Base-by-base conservation (phyloP, 2,329 filamentous ascomycete genomes). In the Arthrobotrys sinensis region DNA sequence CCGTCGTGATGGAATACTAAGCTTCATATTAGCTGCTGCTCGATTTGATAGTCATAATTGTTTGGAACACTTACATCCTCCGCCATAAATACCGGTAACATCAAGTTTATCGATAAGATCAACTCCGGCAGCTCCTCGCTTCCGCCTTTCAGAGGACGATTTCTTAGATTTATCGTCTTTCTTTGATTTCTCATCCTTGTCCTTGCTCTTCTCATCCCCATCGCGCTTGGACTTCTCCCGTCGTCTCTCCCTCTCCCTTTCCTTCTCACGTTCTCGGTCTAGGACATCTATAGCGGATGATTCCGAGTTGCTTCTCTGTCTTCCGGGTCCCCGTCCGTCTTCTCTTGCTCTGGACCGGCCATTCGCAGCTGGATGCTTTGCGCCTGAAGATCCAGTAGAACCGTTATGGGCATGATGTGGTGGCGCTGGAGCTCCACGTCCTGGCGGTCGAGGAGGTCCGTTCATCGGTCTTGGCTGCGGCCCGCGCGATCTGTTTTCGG, bases 1-100 rank as follows among this genome's bases (percentile, higher is more conserved):
- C 96, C 96, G 82, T 98, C 96, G 83, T 99, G 96, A 82, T 99
- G 96, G 85, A 98, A 97, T 81, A 97, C 94, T 97, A 82, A n/a
- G 19, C 10, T 32, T 14, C n/a, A 43, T 10, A 53, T 40, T 53
- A 69, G 32, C 32, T 52, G 43, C 53, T 32, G 11, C 12, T 12
- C 6, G 28, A 4, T 62, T n/a, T 34, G 16, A 52, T 43, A 53
- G 10, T 32, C 21, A n/a, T 32, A 32, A 7, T 12, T 52, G 24
- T 52, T 60, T 62, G 2, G 50, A 14, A 28, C 57, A 90, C 93
- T 86, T 87, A 96, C 93, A 87, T 85, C 95, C 94, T 82, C 92
- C 93, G 72, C 96, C 95, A 83, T 97, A 97, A 81, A 98, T 96
- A 84, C 94, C 94, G 3, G 94, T 97, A 80, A 96, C 94, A 86